Percentiles rank a stretch among this genome's conserved stretches.
These are phyloP conservation scores for Torulaspora delbrueckii DNA, from an alignment of 805 yeast species.

Conservation along the genomic window DNA sequence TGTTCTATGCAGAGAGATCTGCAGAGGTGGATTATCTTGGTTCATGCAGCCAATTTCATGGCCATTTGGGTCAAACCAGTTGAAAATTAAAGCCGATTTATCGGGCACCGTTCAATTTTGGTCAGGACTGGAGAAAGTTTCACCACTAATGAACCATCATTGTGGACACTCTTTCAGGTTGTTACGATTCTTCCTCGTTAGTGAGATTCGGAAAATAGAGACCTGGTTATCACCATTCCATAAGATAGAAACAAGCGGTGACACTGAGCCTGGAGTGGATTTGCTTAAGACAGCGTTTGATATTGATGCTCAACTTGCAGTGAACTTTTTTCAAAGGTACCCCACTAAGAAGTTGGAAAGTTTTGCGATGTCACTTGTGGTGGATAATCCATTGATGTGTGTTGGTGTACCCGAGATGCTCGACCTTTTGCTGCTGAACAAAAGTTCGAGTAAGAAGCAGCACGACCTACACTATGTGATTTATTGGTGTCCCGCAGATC, in stretches of 20 bases:
- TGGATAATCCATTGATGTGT: constrained; percentile 49
- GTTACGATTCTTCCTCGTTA: constrained; percentile 59
- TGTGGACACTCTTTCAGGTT: constrained; percentile 50
- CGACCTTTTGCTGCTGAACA: constrained; percentile 15
- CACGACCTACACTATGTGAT: constrained; percentile 37
- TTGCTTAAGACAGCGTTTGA: constrained; percentile 55
- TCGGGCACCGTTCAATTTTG: constrained; percentile 50
- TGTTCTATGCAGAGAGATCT: constrained; percentile 43
- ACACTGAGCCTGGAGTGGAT: constrained; percentile 32
- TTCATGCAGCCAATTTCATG: constrained; percentile 56
- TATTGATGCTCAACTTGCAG: constrained; percentile 68
- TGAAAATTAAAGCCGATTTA: constrained; percentile 67
- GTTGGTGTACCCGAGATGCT: constrained; percentile 25
- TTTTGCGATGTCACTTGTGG: constrained; percentile 43
- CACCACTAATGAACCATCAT: constrained; percentile 17
- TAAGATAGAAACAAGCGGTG: constrained; percentile 33
- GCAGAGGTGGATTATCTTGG: constrained; percentile 75
- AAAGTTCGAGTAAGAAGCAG: constrained; percentile 4
- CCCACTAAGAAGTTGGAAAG: constrained; percentile 26
- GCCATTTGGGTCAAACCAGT: constrained; percentile 81
- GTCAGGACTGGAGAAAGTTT: constrained; percentile 23
- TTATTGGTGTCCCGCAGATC: constrained; percentile 73
- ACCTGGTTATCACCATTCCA: constrained; percentile 62
- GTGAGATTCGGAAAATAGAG: constrained; percentile 65
- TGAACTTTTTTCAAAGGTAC: constrained; percentile 60